These are phyloP conservation scores for Thermothielavioides terrestris DNA, from an alignment of 495 filamentous ascomycete genomes.

Conservation along the genomic window DNA sequence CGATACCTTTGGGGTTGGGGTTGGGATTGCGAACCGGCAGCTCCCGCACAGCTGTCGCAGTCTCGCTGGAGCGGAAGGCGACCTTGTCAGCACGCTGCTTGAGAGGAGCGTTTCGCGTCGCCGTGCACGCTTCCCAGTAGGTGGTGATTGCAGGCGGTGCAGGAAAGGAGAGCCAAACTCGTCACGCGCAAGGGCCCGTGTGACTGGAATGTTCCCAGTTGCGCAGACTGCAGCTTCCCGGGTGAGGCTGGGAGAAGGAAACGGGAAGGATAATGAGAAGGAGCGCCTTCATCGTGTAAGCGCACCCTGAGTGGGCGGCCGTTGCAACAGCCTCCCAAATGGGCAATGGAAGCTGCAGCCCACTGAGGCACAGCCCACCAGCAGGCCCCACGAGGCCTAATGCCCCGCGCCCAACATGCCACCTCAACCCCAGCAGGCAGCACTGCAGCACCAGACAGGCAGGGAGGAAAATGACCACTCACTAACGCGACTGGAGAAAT, in stretches of 20 bases:
- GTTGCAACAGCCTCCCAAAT: slow-evolving; percentile 1
- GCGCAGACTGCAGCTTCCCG: too few relatives aligned
- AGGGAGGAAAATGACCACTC: slow-evolving; percentile 11
- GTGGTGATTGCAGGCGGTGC: too few relatives aligned
- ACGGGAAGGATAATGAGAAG: not conserved
- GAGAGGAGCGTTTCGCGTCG: not conserved
- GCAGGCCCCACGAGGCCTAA: too few relatives aligned
- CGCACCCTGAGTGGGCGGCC: not conserved
- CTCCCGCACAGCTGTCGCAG: slow-evolving; percentile 25
- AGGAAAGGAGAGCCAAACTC: not conserved
- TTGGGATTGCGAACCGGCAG: slow-evolving; percentile 27
- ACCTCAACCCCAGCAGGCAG: not conserved
- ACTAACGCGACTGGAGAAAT: slow-evolving; percentile 22
- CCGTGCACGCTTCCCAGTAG: not conserved
- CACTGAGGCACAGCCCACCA: slow-evolving; percentile 1
- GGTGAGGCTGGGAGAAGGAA: not conserved
- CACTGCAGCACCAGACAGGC: not conserved
- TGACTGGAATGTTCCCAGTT: not conserved
- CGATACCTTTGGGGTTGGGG: slow-evolving; percentile 28
- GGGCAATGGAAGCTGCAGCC: slow-evolving; percentile 2
- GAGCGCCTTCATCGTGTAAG: not conserved
- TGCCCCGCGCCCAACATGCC: too few relatives aligned
- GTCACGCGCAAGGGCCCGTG: too few relatives aligned
- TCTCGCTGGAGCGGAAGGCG: slow-evolving; percentile 16
- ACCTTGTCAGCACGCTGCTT: slow-evolving; percentile 5